Evolutionary conservation across 805 yeast species (phyloP).

Genomic region (Maudiozyma barnettii): DNA sequence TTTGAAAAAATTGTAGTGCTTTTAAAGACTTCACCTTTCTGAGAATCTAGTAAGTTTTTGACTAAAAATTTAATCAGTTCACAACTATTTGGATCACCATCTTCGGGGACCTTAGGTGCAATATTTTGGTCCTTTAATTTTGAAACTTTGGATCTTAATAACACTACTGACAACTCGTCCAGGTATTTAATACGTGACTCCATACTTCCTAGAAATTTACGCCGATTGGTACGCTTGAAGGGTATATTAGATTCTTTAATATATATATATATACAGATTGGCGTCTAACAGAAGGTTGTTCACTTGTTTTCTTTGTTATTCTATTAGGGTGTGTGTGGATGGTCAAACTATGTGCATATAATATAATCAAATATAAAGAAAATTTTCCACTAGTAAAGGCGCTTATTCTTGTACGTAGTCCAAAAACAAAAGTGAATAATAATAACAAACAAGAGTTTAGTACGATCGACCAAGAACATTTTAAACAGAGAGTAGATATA

Average conservation of each 20-base stretch:
- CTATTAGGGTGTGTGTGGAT: no score
- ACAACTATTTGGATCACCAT: slow-evolving; percentile 12
- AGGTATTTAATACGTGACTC: slow-evolving; percentile 23
- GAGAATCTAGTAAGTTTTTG: slow-evolving; percentile 12
- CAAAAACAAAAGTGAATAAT: background rate
- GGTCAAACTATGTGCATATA: background rate
- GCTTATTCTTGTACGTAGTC: background rate
- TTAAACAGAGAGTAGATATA: no score
- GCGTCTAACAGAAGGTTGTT: no score
- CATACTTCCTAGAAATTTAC: slow-evolving; percentile 6
- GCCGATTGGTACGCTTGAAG: background rate
- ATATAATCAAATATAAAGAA: background rate
- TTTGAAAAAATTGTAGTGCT: slow-evolving; percentile 20
- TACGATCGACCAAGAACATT: no score
- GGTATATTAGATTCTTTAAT: background rate
- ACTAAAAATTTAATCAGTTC: slow-evolving; percentile 17
- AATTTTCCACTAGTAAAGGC: background rate
- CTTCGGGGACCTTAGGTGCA: slow-evolving; percentile 1
- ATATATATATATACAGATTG: no score
- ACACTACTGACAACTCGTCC: slow-evolving; percentile 24
- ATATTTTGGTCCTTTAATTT: background rate
- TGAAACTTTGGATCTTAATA: slow-evolving; percentile 10
- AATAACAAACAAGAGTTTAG: no score
- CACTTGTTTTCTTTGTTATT: no score
- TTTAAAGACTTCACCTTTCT: slow-evolving; percentile 6